phyloP scores from a whole-genome alignment of 2,329 filamentous ascomycete species.

The Ophiostoma himal-ulmi region DNA sequence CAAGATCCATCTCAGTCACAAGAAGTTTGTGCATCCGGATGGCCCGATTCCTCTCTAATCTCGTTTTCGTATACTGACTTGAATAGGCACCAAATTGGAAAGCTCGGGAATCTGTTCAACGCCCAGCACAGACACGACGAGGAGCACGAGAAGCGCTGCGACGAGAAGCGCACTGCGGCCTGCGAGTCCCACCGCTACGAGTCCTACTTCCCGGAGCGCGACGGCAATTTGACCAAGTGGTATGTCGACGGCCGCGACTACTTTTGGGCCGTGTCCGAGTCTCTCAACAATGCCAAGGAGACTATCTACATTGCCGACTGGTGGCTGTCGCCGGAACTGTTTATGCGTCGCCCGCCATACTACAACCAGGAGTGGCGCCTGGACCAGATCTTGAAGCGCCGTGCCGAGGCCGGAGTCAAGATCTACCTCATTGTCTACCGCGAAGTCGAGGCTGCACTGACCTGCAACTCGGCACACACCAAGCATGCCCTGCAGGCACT shows the following conservation, averaged over 20 bases:
- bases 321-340: constrained; percentile 90
- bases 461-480: constrained; percentile 88
- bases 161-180: constrained; percentile 69
- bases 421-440: constrained; percentile 93
- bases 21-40: constrained; percentile 44
- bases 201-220: constrained; percentile 84
- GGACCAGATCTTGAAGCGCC: constrained; percentile 79
- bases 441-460: constrained; percentile 73
- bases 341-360: constrained; percentile 76
- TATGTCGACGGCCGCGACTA: constrained; percentile 95
- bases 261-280: constrained; percentile 86
- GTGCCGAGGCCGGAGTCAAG: constrained; percentile 86
- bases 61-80: neutral
- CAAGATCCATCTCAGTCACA: constrained; percentile 52
- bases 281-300: constrained; percentile 84
- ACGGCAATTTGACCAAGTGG: constrained; percentile 89
- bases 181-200: constrained; percentile 72
- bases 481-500: constrained; percentile 76
- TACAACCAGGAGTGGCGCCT: constrained; percentile 79
- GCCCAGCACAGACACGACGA: constrained; percentile 89
- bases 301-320: constrained; percentile 94
- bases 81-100: constrained; percentile 52
- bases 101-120: constrained; percentile 67
- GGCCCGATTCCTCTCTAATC: neutral
- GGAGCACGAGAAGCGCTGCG: constrained; percentile 77